phyloP scores from a whole-genome alignment of 2,329 filamentous ascomycete genomes.

The Pseudogymnoascus sp. region DNA sequence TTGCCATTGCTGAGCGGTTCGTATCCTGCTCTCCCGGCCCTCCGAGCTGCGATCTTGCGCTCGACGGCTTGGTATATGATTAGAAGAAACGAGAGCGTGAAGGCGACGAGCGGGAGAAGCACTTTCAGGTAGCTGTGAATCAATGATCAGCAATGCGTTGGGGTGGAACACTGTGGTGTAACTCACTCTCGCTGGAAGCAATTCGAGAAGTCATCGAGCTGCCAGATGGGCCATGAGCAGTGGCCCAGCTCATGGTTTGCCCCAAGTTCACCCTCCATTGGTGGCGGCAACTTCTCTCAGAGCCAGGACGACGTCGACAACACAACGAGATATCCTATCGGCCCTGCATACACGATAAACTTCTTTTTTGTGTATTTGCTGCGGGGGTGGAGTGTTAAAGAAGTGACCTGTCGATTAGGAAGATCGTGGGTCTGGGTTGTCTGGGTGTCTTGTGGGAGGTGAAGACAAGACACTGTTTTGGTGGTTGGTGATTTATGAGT shows the following conservation, averaged over 20 bases:
- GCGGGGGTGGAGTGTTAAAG: not conserved
- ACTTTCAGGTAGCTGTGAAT: conserved; percentile 65
- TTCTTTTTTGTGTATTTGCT: not conserved
- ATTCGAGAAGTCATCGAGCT: conserved; percentile 53
- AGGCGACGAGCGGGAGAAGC: conserved; percentile 66
- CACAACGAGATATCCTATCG: not conserved
- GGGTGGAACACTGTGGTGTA: not conserved
- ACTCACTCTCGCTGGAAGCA: conserved; percentile 64
- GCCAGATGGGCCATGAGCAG: conserved; percentile 40
- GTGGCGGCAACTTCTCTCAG: not conserved
- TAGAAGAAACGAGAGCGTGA: conserved; percentile 61
- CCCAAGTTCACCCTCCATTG: not conserved
- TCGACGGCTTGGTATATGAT: conserved; percentile 52
- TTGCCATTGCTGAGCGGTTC: conserved; percentile 41
- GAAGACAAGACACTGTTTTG: conserved; percentile 8
- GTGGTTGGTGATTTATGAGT: not conserved
- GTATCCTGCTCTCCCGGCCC: conserved; percentile 44
- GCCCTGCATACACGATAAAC: conserved; percentile 7
- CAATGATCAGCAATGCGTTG: conserved; percentile 17
- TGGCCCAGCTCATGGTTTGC: conserved; percentile 17
- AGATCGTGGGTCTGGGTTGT: not conserved
- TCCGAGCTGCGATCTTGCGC: conserved; percentile 45
- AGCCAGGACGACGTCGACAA: not conserved
- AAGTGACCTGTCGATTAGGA: not conserved
- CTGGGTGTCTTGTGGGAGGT: no score